Evolutionary conservation across 352 stramenopile genomes (phyloP).

Genomic region (Globisporangium alternatum): DNA sequence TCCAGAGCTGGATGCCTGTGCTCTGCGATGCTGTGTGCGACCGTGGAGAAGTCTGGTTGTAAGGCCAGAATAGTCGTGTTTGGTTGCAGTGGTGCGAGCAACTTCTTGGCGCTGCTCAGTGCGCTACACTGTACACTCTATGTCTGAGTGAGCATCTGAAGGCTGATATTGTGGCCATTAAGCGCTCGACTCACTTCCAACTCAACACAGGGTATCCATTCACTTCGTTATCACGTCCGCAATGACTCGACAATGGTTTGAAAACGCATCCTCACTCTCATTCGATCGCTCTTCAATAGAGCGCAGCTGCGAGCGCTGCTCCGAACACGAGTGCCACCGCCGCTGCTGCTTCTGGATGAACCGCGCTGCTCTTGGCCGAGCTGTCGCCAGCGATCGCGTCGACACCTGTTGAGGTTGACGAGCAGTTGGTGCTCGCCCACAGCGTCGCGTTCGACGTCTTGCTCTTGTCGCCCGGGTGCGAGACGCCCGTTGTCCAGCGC

Average conservation of each 20-base stretch:
- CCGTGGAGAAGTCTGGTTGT: no score
- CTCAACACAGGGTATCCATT: background rate
- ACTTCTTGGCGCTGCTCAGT: no score
- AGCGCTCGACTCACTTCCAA: no score
- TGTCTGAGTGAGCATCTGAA: no score
- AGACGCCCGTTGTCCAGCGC: conserved; percentile 24
- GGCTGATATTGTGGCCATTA: no score
- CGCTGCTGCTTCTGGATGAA: background rate
- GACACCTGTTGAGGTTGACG: background rate
- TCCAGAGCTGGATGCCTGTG: no score
- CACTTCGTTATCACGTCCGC: no score
- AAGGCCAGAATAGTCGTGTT: no score
- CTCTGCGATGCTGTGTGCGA: no score
- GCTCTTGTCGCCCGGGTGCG: conserved; percentile 23
- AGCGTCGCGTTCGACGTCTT: conserved; percentile 20
- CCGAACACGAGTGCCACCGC: background rate
- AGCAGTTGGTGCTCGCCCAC: conserved; percentile 20
- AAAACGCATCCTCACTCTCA: background rate
- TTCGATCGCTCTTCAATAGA: background rate
- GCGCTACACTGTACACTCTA: no score
- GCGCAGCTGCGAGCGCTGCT: background rate
- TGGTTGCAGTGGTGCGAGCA: no score
- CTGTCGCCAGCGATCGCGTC: conserved; percentile 1
- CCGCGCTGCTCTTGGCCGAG: background rate
- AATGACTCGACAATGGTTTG: background rate